Conservation (phyloP, 257 asterid species). For the Solanum phureja region DNA sequence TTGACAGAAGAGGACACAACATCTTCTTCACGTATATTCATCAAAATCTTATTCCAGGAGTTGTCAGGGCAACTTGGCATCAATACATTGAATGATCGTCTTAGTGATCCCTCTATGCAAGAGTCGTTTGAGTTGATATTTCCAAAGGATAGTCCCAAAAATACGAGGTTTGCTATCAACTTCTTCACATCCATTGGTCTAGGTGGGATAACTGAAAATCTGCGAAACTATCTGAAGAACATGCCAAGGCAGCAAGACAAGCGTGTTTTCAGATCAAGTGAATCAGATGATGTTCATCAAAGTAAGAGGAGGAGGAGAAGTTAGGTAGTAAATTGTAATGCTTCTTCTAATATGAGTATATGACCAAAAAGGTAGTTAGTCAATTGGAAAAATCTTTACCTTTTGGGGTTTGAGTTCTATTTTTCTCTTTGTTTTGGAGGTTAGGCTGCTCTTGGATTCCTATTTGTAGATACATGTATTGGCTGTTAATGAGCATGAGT, state of each 20-base stretch:
- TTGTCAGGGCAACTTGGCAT: background rate
- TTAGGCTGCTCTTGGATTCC: background rate
- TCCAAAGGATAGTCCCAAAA: background rate
- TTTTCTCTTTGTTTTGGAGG: background rate
- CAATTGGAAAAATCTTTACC: background rate
- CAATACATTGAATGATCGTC: background rate
- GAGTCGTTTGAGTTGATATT: background rate
- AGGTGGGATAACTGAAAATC: background rate
- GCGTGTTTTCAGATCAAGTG: too few species aligned
- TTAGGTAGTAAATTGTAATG: too few species aligned
- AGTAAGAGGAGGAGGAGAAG: too few species aligned
- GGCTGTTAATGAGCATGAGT: background rate
- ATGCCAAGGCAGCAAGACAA: background rate
- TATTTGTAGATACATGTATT: too few species aligned
- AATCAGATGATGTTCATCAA: too few species aligned
- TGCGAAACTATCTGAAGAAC: background rate
- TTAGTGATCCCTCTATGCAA: background rate
- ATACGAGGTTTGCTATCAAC: background rate
- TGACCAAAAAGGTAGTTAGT: background rate
- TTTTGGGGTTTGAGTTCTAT: background rate
- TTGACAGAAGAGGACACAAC: background rate
- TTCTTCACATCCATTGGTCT: background rate
- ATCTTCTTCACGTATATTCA: background rate
- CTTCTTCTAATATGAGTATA: too few species aligned
- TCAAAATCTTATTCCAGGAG: background rate